Base-by-base conservation (phyloP, 1,139 yeast genomes). In the Taphrina communis region DNA sequence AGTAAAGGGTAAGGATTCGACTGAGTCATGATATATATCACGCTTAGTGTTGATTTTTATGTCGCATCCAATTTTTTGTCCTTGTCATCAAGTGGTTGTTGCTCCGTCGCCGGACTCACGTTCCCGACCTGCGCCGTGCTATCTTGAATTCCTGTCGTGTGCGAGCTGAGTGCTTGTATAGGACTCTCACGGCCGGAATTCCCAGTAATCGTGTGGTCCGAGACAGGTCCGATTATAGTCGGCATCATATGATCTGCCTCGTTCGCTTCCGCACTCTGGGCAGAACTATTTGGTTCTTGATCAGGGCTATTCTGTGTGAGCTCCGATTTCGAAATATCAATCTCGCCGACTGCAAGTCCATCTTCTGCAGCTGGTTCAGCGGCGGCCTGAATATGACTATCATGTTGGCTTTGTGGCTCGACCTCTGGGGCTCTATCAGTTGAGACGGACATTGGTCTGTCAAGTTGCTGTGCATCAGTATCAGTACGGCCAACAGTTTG, bases 351-450 rank as follows among this genome's bases (percentile, higher is more conserved):
- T 50, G 31, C n/a, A 35, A 50, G 31, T 8, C 53, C 53, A 50
- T 50, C 53, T n/a, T 50, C 53, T 8, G 53, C 53, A 21, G 53
- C 53, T 4, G 53, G 53, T 35, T 50, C 53, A 50, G 53, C 36
- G 2, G 53, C 2, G 8, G 9, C 36, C 11, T 21, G 36, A 19
- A 50, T 50, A n/a, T 50, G 31, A 25, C 31, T 8, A 31, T 50
- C 36, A 8, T 46, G 42, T 9, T 39, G 14, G 14, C 14, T 14
- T 39, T 39, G 42, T 39, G 42, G 42, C 42, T 39, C 4, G 2
- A 4, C 31, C 31, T 25, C 31, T 2, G 2, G 31, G 2, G 31
- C 31, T 25, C 2, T 4, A 25, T 25, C 31, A 2, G 31, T 25
- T 25, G 31, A 25, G 31, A 25, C 31, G 4, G 31, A 25, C 31